Conservation (phyloP, 2,329 filamentous ascomycete species). For the Aspergillus piperis region DNA sequence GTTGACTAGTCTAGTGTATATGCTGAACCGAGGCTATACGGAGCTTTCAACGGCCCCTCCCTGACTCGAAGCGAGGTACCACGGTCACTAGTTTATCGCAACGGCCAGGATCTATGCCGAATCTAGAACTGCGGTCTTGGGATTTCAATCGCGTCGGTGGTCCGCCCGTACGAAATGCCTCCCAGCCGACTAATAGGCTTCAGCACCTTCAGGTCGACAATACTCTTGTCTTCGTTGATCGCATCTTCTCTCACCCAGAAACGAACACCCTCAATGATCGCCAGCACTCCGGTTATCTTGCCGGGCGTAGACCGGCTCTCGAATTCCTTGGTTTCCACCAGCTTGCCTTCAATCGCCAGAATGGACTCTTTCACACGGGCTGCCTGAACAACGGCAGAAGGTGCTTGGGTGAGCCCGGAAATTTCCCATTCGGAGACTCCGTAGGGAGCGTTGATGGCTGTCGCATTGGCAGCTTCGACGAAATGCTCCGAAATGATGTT, state of each 20-base stretch:
- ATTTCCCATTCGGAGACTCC: constrained; percentile 78
- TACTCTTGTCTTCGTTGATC: constrained; percentile 71
- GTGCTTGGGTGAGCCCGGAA: constrained; percentile 70
- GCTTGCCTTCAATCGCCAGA: constrained; percentile 77
- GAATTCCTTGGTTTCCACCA: constrained; percentile 75
- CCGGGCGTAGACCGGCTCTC: constrained; percentile 70
- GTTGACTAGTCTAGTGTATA: background rate
- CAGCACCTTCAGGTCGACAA: constrained; percentile 75
- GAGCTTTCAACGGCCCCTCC: background rate
- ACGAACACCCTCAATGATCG: constrained; percentile 76
- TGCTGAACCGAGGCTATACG: background rate
- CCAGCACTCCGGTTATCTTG: constrained; percentile 72
- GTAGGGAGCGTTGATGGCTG: constrained; percentile 74
- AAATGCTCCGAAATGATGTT: constrained; percentile 86
- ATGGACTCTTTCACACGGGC: constrained; percentile 79
- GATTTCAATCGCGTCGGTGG: constrained; percentile 71
- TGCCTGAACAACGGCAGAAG: constrained; percentile 65
- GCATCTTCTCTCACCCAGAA: constrained; percentile 93
- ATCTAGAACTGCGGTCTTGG: constrained; percentile 40
- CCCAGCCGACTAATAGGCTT: constrained; percentile 76
- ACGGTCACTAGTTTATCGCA: background rate
- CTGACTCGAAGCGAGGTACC: background rate
- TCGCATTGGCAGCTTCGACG: constrained; percentile 84
- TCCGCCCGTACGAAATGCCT: constrained; percentile 79
- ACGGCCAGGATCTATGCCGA: background rate